Conservation (phyloP, 164 flowering plant species). For the Magnolia officinalis region DNA sequence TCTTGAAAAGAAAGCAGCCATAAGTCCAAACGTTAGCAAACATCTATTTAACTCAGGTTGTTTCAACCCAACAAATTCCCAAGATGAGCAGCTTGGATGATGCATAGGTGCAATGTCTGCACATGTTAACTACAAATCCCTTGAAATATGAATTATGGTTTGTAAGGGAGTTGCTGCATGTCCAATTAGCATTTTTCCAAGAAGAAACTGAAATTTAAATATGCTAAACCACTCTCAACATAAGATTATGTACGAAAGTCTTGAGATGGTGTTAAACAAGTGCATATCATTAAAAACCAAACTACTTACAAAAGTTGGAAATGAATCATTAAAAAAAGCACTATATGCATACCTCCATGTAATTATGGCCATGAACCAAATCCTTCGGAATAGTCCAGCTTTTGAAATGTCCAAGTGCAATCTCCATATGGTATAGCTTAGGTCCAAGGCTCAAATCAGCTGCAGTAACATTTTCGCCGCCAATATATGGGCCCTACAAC, state of each 20-base stretch:
- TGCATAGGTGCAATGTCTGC: no score
- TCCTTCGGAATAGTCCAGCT: constrained; percentile 66
- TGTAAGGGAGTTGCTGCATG: no score
- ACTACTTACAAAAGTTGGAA: background rate
- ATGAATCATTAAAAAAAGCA: background rate
- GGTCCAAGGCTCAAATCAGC: constrained; percentile 87
- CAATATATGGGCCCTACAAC: constrained; percentile 68
- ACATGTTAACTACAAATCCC: no score
- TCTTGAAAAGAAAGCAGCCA: no score
- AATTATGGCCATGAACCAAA: constrained; percentile 42
- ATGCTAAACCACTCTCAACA: background rate
- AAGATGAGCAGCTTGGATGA: no score
- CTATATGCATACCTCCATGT: constrained; percentile 47
- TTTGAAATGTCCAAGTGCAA: constrained; percentile 83
- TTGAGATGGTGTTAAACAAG: background rate
- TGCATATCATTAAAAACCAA: background rate
- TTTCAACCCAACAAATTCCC: no score
- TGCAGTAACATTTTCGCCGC: constrained; percentile 79
- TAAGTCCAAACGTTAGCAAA: no score
- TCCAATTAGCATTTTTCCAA: background rate
- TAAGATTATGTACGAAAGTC: background rate
- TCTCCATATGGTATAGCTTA: constrained; percentile 76
- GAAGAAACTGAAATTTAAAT: background rate
- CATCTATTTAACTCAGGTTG: no score
- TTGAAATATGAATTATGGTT: no score